Evolutionary conservation across 805 yeast genomes (phyloP).

Genomic region (Kuraishia ogatae): DNA sequence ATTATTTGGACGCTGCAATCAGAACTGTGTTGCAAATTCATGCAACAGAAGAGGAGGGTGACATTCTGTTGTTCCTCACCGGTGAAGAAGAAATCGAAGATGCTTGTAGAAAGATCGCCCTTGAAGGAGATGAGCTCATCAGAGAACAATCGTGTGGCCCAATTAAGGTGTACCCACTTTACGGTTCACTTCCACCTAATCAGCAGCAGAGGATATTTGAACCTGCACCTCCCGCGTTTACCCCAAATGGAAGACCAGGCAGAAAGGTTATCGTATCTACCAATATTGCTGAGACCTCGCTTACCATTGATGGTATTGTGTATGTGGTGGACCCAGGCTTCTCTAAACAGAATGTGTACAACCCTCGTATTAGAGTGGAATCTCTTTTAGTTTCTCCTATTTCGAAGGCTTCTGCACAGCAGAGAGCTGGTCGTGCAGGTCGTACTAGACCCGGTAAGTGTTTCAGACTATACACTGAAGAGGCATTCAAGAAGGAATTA

Average conservation of each 20-base stretch:
- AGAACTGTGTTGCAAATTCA: slow-evolving; percentile 94
- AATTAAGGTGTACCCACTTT: slow-evolving; percentile 79
- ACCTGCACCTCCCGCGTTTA: slow-evolving; percentile 72
- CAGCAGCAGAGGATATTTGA: slow-evolving; percentile 93
- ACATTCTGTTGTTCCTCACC: slow-evolving; percentile 75
- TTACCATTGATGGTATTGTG: slow-evolving; percentile 95
- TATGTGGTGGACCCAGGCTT: slow-evolving; percentile 98
- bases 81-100: slow-evolving; percentile 99
- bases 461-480: slow-evolving; percentile 93
- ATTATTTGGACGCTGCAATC: slow-evolving; percentile 89
- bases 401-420: slow-evolving; percentile 96
- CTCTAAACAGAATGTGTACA: slow-evolving; percentile 92
- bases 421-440: slow-evolving; percentile 99
- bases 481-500: slow-evolving; percentile 88
- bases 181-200: slow-evolving; percentile 94
- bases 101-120: slow-evolving; percentile 79
- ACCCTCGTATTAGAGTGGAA: slow-evolving; percentile 93
- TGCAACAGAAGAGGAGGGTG: slow-evolving; percentile 94
- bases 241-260: slow-evolving; percentile 82
- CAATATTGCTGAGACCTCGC: slow-evolving; percentile 95
- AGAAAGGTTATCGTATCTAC: slow-evolving; percentile 89
- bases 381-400: slow-evolving; percentile 91
- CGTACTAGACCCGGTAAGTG: slow-evolving; percentile 98
- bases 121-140: slow-evolving; percentile 83
- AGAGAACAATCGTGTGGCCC: slow-evolving; percentile 93